Percentiles rank a stretch among this genome's conserved stretches.
These are phyloP conservation scores for Colletotrichum sojae DNA, from an alignment of 2,329 filamentous ascomycete species.

Conservation along the genomic window DNA sequence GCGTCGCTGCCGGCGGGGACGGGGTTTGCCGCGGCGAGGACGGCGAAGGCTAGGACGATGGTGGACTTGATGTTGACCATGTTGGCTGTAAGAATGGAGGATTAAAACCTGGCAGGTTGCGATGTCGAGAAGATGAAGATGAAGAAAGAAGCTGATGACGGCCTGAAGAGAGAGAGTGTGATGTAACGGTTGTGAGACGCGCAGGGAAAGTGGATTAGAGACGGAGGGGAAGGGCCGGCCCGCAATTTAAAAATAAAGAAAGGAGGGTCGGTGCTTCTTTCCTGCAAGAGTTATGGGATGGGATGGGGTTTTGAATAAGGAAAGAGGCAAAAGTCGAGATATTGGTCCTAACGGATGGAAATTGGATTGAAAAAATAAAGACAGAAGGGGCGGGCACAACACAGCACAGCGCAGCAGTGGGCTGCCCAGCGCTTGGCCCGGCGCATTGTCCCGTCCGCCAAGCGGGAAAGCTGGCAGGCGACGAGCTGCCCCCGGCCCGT, in stretches of 20 bases:
- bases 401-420: not conserved
- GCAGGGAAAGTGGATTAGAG: not conserved
- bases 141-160: not conserved
- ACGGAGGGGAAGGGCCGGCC: constrained; percentile 16
- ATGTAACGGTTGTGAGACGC: constrained; percentile 27
- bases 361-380: not conserved
- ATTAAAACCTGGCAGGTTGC: not conserved
- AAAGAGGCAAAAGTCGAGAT: too few species aligned
- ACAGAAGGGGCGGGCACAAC: not conserved
- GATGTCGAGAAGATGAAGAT: not conserved
- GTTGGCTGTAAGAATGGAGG: not conserved
- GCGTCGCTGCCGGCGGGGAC: constrained; percentile 4
- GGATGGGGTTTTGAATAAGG: too few species aligned
- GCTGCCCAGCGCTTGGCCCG: constrained; percentile 34
- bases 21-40: constrained; percentile 8
- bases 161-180: not conserved
- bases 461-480: constrained; percentile 11
- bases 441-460: constrained; percentile 31
- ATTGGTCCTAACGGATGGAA: not conserved
- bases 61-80: constrained; percentile 38
- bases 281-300: too few species aligned
- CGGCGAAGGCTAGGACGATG: constrained; percentile 21
- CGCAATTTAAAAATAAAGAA: constrained; percentile 9
- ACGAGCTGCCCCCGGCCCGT: too few species aligned
- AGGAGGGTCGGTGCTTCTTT: too few species aligned